Evolutionary conservation across 768 basidiomycete species (phyloP).

Genomic region (Lentinula detonsa): DNA sequence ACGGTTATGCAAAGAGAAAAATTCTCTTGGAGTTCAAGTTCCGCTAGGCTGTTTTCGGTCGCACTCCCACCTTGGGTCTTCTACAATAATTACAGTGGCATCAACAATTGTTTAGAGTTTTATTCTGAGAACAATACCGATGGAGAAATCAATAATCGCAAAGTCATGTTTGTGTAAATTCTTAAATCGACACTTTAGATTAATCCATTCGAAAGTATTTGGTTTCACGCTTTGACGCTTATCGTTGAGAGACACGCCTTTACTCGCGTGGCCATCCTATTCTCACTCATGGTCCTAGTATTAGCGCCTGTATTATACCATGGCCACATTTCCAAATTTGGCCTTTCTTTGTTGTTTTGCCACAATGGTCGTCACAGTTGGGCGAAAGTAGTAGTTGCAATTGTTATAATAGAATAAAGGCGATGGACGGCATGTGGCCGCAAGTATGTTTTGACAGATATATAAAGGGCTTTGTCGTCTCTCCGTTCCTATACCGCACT

Average conservation of each 20-base stretch:
- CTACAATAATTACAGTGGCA: no score
- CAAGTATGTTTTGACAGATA: neutral
- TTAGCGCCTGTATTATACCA: neutral
- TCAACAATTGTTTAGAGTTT: no score
- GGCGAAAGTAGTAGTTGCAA: neutral
- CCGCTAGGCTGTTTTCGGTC: no score
- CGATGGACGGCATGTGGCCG: neutral
- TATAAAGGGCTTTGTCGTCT: neutral
- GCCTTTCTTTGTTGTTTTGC: neutral
- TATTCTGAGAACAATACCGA: no score
- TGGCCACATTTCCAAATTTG: neutral
- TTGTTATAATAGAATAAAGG: neutral
- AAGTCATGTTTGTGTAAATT: no score
- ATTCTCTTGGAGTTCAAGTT: no score
- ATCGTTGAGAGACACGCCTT: neutral
- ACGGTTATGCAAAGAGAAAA: no score
- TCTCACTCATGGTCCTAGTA: neutral
- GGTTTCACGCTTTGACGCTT: no score
- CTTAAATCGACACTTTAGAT: no score
- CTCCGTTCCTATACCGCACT: neutral
- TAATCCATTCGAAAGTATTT: neutral
- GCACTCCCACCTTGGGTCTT: no score
- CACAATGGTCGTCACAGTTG: neutral
- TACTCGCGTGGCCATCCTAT: neutral
- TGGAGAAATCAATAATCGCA: no score